Evolutionary conservation across 2,329 filamentous ascomycete species (phyloP).

Genomic region (Aspergillus awamori): DNA sequence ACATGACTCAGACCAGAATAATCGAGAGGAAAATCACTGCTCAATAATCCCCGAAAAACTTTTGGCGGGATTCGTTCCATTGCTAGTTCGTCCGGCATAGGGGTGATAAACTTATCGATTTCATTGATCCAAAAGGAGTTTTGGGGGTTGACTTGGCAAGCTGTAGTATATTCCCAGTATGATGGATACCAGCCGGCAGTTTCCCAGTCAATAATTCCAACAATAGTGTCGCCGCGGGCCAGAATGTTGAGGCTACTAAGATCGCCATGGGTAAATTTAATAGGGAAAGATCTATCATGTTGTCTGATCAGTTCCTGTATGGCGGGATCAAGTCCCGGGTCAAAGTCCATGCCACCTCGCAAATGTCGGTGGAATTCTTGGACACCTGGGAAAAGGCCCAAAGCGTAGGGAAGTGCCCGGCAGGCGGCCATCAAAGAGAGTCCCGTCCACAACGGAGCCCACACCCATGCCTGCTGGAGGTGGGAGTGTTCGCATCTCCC

Average conservation of each 20-base stretch:
- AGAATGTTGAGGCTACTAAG: constrained; percentile 46
- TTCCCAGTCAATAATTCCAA: constrained; percentile 41
- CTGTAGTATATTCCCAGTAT: constrained; percentile 41
- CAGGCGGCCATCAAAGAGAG: constrained; percentile 37
- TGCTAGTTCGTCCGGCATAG: constrained; percentile 39
- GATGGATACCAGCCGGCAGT: constrained; percentile 36
- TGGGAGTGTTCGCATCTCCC: constrained; percentile 34
- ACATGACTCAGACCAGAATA: too few species aligned
- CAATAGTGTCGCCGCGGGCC: constrained; percentile 42
- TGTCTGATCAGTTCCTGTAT: constrained; percentile 39
- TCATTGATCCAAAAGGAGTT: constrained; percentile 44
- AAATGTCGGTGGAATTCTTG: constrained; percentile 44
- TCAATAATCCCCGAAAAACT: constrained; percentile 39
- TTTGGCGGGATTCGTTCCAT: constrained; percentile 46
- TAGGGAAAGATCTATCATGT: constrained; percentile 34
- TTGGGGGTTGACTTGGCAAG: constrained; percentile 45
- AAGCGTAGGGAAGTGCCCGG: constrained; percentile 30
- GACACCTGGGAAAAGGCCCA: constrained; percentile 35
- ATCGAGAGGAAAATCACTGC: not conserved
- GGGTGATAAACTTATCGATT: constrained; percentile 46
- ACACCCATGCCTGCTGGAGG: constrained; percentile 29
- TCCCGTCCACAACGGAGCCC: constrained; percentile 36
- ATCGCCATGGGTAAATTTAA: constrained; percentile 57
- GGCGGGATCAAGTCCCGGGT: constrained; percentile 28
- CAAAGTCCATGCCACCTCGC: constrained; percentile 33